Base-by-base conservation (phyloP, 495 filamentous ascomycete genomes). In the Lasiosphaeria ovina region DNA sequence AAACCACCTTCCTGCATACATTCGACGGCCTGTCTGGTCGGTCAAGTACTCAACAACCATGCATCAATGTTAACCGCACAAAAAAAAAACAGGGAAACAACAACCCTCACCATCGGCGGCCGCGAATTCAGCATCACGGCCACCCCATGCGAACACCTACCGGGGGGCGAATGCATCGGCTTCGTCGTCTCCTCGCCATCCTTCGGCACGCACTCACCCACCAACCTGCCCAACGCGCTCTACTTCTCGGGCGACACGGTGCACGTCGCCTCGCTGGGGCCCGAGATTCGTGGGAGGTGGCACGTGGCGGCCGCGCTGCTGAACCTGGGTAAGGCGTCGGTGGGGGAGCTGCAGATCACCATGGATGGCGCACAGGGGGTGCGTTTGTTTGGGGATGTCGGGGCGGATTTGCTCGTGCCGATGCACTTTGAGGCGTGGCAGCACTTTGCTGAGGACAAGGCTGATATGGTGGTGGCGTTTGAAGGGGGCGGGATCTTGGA, bases 231-330 rank as follows among this genome's bases (percentile, higher is more conserved):
- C 4, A 83, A 83, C 54, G 81, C 77, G 0, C 75, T 85, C 36
- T 85, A 80, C 62, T 81, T 85, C 66, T 77, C 80, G 0, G 81
- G 81, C 1, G 82, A 85, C 54, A 85, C 81, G 0, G 71, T 84
- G 0, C 81, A 83, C 59, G 66, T 83, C 14, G 67, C 74, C 0
- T 79, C 81, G 55, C 60, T 83, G 16, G 57, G 60, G 10, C 16
- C 44, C 7, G 54, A 66, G 54, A 70, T 78, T 53, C 56, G 62
- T 24, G 66, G 69, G 11, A 35, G 42, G 8, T 79, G 63, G 58
- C 74, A 77, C 51, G 61, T 77, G 17, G 66, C 68, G 3, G 61
- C 73, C 17, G 76, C 74, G 11, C 58, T 77, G 32, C 61, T 79
- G 35, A 77, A 79, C 57, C 63, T 75, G 9, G 76, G 76, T 45